These are phyloP conservation scores for rapeseed (Brassica napus) DNA, from an alignment of 345 rosid species.

Conservation along the genomic window DNA sequence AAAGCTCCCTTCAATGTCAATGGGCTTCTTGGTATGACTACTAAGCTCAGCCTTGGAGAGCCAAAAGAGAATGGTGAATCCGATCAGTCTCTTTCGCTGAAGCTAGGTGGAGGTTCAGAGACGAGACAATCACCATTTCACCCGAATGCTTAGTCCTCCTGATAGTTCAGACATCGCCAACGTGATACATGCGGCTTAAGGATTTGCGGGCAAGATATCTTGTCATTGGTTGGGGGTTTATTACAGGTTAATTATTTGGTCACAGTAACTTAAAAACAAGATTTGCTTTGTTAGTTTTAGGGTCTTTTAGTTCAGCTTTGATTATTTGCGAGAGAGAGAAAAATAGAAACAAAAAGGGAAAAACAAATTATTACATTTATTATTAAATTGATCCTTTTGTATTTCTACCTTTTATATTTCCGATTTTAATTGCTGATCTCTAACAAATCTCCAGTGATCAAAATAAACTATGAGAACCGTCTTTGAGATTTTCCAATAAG, in stretches of 20 bases:
- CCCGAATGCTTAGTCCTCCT: slow-evolving; percentile 63
- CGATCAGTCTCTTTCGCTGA: slow-evolving; percentile 71
- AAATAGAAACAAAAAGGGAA: not conserved
- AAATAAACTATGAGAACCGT: no score
- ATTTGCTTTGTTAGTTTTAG: slow-evolving; percentile 26
- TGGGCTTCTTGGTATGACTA: slow-evolving; percentile 87
- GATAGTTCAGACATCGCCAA: slow-evolving; percentile 43
- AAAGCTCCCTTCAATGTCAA: slow-evolving; percentile 86
- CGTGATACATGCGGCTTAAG: slow-evolving; percentile 60
- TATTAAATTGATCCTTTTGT: no score
- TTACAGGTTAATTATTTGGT: slow-evolving; percentile 32
- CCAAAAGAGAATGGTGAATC: slow-evolving; percentile 45
- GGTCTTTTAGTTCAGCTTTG: slow-evolving; percentile 36
- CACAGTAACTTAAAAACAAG: slow-evolving; percentile 34
- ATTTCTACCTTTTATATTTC: no score
- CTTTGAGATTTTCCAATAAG: no score
- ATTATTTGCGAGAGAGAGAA: slow-evolving; percentile 15
- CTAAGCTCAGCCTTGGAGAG: slow-evolving; percentile 80
- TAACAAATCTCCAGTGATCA: no score
- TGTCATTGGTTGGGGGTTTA: slow-evolving; percentile 5
- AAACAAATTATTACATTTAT: not conserved
- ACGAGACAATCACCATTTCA: slow-evolving; percentile 93
- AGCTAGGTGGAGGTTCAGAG: slow-evolving; percentile 60
- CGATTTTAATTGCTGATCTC: no score
- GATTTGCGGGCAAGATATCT: no score